phyloP scores from a whole-genome alignment of 2,329 filamentous ascomycete genomes.

The Tolypocladium ophioglossoides region DNA sequence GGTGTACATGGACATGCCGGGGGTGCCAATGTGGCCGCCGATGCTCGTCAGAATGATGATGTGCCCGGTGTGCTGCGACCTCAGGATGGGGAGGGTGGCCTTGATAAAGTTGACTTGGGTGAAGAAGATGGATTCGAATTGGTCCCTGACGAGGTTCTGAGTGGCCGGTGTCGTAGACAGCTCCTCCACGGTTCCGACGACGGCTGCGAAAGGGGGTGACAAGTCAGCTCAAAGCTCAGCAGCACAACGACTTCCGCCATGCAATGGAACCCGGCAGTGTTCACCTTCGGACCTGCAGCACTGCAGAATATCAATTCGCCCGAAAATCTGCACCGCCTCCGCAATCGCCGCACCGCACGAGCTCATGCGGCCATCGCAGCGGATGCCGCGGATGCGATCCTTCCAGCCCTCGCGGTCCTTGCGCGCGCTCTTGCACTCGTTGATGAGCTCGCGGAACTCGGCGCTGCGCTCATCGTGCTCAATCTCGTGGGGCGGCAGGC shows the following conservation, averaged over 20 bases:
- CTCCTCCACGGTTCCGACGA: constrained; percentile 88
- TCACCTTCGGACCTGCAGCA: constrained; percentile 81
- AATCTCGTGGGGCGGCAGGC: constrained; percentile 67
- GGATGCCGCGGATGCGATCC: constrained; percentile 59
- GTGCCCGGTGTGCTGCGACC: constrained; percentile 74
- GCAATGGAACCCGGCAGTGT: constrained; percentile 2
- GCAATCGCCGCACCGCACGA: constrained; percentile 81
- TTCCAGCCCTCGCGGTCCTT: constrained; percentile 70
- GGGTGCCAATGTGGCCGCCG: constrained; percentile 85
- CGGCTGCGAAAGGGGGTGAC: constrained; percentile 38
- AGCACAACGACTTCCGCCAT: background rate
- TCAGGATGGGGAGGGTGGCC: constrained; percentile 68
- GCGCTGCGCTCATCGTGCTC: constrained; percentile 65
- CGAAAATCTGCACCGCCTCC: constrained; percentile 75
- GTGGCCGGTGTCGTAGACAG: constrained; percentile 63
- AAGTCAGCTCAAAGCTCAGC: constrained; percentile 4
- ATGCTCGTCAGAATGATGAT: constrained; percentile 84
- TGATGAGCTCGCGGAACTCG: constrained; percentile 72
- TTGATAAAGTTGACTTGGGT: constrained; percentile 95
- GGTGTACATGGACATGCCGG: constrained; percentile 82
- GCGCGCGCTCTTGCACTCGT: constrained; percentile 51
- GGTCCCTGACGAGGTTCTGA: constrained; percentile 71
- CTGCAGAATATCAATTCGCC: constrained; percentile 78
- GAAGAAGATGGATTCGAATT: constrained; percentile 94
- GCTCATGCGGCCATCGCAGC: constrained; percentile 53